These are phyloP conservation scores for Elongisporangium prolatum DNA, from an alignment of 352 stramenopile species.

Conservation along the genomic window DNA sequence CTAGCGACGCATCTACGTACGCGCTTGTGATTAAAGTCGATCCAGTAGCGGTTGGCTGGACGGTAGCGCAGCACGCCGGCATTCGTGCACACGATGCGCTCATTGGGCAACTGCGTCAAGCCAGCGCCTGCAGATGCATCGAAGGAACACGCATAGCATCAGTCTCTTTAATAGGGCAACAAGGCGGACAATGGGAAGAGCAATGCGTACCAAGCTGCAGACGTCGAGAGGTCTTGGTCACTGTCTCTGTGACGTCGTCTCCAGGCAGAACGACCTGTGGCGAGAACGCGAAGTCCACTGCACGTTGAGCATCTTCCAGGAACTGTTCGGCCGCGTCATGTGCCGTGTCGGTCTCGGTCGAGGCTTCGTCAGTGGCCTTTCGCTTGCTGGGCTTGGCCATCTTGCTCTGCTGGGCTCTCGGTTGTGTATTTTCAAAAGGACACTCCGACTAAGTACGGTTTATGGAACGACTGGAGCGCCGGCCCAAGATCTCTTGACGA, in stretches of 20 bases:
- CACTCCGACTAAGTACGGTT: constrained; percentile 27
- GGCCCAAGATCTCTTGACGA: neutral
- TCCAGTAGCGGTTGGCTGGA: constrained; percentile 85
- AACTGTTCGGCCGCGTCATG: constrained; percentile 48
- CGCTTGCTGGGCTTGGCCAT: constrained; percentile 49
- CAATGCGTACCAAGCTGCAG: constrained; percentile 51
- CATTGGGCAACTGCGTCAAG: constrained; percentile 45
- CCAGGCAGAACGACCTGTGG: constrained; percentile 64
- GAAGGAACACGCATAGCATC: constrained; percentile 2
- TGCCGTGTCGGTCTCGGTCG: constrained; percentile 16
- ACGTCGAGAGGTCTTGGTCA: constrained; percentile 67
- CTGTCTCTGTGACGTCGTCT: constrained; percentile 71
- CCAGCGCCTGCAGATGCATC: constrained; percentile 35
- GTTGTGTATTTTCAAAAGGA: constrained; percentile 8
- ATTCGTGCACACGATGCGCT: constrained; percentile 74
- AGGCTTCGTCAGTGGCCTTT: constrained; percentile 24
- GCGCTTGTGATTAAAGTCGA: constrained; percentile 85
- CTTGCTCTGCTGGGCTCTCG: constrained; percentile 11
- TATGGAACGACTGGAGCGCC: neutral
- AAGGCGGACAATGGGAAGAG: constrained; percentile 1
- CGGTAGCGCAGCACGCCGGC: constrained; percentile 82
- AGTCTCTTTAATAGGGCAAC: too few species aligned
- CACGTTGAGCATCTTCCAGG: constrained; percentile 66
- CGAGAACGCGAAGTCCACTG: constrained; percentile 78
- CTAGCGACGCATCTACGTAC: constrained; percentile 27